These are phyloP conservation scores for Salix viminalis DNA, from an alignment of 345 rosid species.

Conservation along the genomic window DNA sequence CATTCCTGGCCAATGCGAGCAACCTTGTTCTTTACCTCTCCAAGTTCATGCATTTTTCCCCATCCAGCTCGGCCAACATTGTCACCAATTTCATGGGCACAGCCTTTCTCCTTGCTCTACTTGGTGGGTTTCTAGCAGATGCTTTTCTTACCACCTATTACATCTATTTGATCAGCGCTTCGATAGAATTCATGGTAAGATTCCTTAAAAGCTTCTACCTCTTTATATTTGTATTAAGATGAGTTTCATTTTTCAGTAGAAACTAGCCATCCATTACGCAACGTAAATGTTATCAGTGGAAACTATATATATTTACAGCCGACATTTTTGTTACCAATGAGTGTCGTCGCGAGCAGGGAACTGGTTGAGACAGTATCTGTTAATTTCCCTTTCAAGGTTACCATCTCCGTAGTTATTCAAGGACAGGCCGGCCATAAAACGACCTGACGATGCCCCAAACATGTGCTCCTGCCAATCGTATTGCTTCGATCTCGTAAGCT, in stretches of 20 bases:
- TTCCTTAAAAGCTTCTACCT: not conserved
- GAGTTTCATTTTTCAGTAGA: not conserved
- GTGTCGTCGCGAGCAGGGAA: not conserved
- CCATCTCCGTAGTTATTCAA: slow-evolving; percentile 2
- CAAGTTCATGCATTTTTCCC: slow-evolving; percentile 72
- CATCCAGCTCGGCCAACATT: slow-evolving; percentile 66
- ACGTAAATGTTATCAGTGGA: too few relatives aligned
- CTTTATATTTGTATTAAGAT: not conserved
- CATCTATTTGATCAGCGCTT: slow-evolving; percentile 66
- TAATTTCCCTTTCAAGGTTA: not conserved
- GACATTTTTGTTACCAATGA: not conserved
- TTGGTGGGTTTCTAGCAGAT: slow-evolving; percentile 85
- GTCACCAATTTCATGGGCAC: slow-evolving; percentile 94
- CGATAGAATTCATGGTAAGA: slow-evolving; percentile 66
- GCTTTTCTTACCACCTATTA: slow-evolving; percentile 62
- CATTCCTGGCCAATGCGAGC: slow-evolving; percentile 87
- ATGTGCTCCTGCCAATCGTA: slow-evolving; percentile 2
- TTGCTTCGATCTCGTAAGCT: slow-evolving; percentile 3
- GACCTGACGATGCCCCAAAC: slow-evolving; percentile 12
- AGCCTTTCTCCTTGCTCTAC: slow-evolving; percentile 75
- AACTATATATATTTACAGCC: not conserved
- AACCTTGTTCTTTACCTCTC: slow-evolving; percentile 79
- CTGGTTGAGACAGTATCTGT: slow-evolving; percentile 1
- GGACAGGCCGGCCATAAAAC: slow-evolving; percentile 4
- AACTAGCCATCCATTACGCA: not conserved